Evolutionary conservation across 2,329 filamentous ascomycete species (phyloP).

Genomic region (Corinectria fuckeliana): DNA sequence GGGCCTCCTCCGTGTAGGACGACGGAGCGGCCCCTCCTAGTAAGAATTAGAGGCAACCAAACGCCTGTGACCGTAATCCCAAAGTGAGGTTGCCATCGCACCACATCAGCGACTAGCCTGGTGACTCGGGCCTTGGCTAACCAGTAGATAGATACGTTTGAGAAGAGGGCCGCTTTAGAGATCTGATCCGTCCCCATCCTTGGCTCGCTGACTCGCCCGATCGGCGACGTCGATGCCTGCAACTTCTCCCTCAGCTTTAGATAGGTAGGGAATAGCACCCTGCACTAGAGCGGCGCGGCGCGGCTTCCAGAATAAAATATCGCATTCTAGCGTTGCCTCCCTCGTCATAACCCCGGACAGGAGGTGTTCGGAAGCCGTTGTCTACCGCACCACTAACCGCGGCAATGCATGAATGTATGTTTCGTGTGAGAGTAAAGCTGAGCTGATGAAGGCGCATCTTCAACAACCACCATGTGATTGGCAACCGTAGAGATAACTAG

Average conservation of each 20-base stretch:
- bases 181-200: slow-evolving; percentile 16
- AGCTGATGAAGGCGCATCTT: slow-evolving; percentile 11
- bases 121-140: slow-evolving; percentile 11
- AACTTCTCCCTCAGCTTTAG: slow-evolving; percentile 16
- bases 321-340: slow-evolving; percentile 24
- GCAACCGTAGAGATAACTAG: slow-evolving; percentile 1
- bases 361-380: slow-evolving; percentile 15
- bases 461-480: slow-evolving; percentile 5
- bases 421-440: slow-evolving; percentile 3
- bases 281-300: slow-evolving; percentile 11
- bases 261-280: slow-evolving; percentile 7
- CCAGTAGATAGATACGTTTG: neutral
- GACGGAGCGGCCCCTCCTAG: slow-evolving; percentile 12
- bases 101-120: slow-evolving; percentile 20
- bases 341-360: slow-evolving; percentile 17
- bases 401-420: slow-evolving; percentile 5
- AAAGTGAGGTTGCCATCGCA: slow-evolving; percentile 24
- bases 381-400: slow-evolving; percentile 6
- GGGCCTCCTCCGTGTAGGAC: slow-evolving; percentile 15
- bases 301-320: slow-evolving; percentile 30
- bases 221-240: slow-evolving; percentile 15
- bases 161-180: slow-evolving; percentile 6
- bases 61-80: slow-evolving; percentile 4
- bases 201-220: slow-evolving; percentile 22
- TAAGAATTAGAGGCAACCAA: slow-evolving; percentile 7